Evolutionary conservation across 1,284 basidiomycete species (phyloP).

Genomic region (Ganoderma resinaceum): DNA sequence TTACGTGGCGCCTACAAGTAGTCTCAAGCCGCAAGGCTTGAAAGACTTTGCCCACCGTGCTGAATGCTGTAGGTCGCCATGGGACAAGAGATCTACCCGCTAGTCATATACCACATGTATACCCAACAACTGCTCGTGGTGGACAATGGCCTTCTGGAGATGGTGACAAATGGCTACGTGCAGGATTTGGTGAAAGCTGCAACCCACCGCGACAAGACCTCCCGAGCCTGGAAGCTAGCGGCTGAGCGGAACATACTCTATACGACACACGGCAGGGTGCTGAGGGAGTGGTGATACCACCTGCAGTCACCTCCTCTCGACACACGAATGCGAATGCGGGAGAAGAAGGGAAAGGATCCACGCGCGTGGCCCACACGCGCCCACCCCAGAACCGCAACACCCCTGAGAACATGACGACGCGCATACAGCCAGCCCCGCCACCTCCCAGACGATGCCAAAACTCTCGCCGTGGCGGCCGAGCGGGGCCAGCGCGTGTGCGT

Average conservation of each 20-base stretch:
- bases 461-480: background rate
- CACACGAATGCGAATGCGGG: background rate
- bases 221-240: background rate
- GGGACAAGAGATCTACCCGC: background rate
- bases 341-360: background rate
- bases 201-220: background rate
- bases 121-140: background rate
- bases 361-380: slow-evolving; percentile 9
- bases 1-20: background rate
- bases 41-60: background rate
- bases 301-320: too few species aligned
- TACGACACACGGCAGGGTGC: background rate
- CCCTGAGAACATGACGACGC: background rate
- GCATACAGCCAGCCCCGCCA: background rate
- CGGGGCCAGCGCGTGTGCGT: background rate
- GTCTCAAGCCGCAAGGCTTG: background rate
- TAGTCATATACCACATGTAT: background rate
- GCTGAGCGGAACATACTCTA: background rate
- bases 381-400: background rate
- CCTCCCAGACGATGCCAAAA: background rate
- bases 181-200: background rate
- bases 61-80: background rate
- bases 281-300: too few species aligned
- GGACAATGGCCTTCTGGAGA: too few species aligned
- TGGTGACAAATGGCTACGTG: background rate